These are phyloP conservation scores for Chalciporus sphaerocephalus DNA, from an alignment of 768 basidiomycete genomes.

Conservation along the genomic window DNA sequence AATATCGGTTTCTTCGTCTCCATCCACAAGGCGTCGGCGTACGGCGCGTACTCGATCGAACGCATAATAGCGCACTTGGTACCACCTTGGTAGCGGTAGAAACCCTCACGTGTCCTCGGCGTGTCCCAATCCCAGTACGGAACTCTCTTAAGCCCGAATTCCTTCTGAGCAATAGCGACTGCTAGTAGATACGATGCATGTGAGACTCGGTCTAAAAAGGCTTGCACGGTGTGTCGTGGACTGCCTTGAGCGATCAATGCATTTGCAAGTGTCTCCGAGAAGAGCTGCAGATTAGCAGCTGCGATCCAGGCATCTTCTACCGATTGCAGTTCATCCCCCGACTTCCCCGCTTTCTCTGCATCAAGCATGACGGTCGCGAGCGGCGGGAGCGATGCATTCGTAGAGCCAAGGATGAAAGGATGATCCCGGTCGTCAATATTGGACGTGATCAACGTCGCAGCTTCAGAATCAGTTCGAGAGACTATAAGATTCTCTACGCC, in stretches of 20 bases:
- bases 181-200: constrained; percentile 68
- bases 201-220: constrained; percentile 60
- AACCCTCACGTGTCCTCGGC: constrained; percentile 92
- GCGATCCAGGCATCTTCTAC: constrained; percentile 86
- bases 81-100: constrained; percentile 95
- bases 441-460: constrained; percentile 92
- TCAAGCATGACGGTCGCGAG: constrained; percentile 78
- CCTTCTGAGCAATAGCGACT: constrained; percentile 68
- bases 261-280: constrained; percentile 64
- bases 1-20: constrained; percentile 95
- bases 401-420: constrained; percentile 90
- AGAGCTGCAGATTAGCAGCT: constrained; percentile 75
- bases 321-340: constrained; percentile 74
- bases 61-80: constrained; percentile 93
- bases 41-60: constrained; percentile 88
- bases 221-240: constrained; percentile 45
- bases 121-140: constrained; percentile 96
- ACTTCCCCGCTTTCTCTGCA: constrained; percentile 78
- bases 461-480: constrained; percentile 95
- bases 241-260: constrained; percentile 61
- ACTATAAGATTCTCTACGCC: constrained; percentile 92
- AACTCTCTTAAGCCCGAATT: constrained; percentile 66
- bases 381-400: constrained; percentile 65
- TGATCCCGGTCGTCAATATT: constrained; percentile 99
- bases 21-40: constrained; percentile 93